A percentile compares a stretch with the other conserved stretches of the same genome.
These are phyloP conservation scores for Orychophragmus violaceus DNA, from an alignment of 345 rosid genomes.

Conservation along the genomic window DNA sequence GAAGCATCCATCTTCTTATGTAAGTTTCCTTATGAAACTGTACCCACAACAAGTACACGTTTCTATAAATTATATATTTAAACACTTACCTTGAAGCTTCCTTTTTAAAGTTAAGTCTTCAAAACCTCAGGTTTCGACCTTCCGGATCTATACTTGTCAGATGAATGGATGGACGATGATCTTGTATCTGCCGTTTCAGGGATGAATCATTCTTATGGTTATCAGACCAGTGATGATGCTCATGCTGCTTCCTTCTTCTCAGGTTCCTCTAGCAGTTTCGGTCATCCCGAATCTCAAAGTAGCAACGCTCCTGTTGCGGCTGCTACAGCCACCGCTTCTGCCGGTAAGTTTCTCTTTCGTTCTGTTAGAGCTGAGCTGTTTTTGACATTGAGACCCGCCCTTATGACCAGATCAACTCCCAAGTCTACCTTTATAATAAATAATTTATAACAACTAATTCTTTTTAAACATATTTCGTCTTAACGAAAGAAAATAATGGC, in stretches of 20 bases:
- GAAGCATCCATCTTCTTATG: conserved; percentile 14
- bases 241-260: conserved; percentile 3
- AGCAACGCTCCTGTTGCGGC: neutral
- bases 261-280: conserved; percentile 28
- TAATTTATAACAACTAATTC: too few relatives aligned
- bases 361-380: neutral
- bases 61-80: neutral
- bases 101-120: neutral
- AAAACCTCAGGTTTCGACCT: conserved; percentile 38
- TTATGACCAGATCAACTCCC: too few relatives aligned
- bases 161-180: conserved; percentile 49
- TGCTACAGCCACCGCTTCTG: conserved; percentile 3
- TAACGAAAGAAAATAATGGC: too few relatives aligned
- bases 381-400: neutral
- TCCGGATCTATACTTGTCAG: conserved; percentile 43
- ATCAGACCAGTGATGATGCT: conserved; percentile 28
- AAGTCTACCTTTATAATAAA: too few relatives aligned
- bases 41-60: neutral
- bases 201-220: conserved; percentile 30
- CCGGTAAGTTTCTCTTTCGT: conserved; percentile 19
- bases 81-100: conserved; percentile 13
- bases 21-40: conserved; percentile 9
- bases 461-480: too few relatives aligned
- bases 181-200: conserved; percentile 30
- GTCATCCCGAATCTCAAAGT: conserved; percentile 4